Conservation (phyloP, 2,329 filamentous ascomycete genomes). For the Sporothrix brunneoviolacea region DNA sequence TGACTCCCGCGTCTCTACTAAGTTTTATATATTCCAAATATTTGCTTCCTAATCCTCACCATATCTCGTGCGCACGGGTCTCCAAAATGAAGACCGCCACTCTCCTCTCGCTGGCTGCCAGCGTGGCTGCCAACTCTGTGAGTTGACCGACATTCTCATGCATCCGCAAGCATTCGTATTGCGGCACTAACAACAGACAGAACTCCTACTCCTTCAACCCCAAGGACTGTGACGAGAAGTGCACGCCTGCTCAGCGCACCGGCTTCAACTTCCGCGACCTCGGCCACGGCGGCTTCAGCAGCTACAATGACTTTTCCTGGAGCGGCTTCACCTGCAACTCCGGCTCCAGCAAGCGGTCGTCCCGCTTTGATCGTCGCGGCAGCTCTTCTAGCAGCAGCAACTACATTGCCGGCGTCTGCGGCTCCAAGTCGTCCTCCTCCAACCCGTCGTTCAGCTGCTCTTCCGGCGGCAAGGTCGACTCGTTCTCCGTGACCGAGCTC, state of each 20-base stretch:
- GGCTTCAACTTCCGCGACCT: constrained; percentile 71
- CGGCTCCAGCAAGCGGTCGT: constrained; percentile 52
- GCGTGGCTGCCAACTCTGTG: constrained; percentile 39
- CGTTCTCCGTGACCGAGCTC: constrained; percentile 71
- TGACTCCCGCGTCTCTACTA: no score
- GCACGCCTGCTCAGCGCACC: constrained; percentile 58
- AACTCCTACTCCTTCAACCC: constrained; percentile 50
- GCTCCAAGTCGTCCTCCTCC: constrained; percentile 36
- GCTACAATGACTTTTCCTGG: constrained; percentile 69
- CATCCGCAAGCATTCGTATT: neutral
- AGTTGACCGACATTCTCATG: neutral
- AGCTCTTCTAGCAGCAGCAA: constrained; percentile 45
- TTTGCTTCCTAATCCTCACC: constrained; percentile 1
- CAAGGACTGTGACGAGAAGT: constrained; percentile 68
- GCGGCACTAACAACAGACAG: constrained; percentile 9
- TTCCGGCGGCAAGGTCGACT: constrained; percentile 35
- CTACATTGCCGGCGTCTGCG: constrained; percentile 53
- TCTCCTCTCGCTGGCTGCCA: constrained; percentile 42
- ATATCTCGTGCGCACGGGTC: neutral
- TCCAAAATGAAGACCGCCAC: constrained; percentile 48
- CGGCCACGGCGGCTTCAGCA: constrained; percentile 50
- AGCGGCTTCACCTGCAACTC: constrained; percentile 64
- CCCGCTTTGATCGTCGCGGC: constrained; percentile 44
- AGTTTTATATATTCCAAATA: no score
- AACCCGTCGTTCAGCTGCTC: constrained; percentile 54